Base-by-base conservation (phyloP, 2,329 filamentous ascomycete species). In the Botrytis tulipae region DNA sequence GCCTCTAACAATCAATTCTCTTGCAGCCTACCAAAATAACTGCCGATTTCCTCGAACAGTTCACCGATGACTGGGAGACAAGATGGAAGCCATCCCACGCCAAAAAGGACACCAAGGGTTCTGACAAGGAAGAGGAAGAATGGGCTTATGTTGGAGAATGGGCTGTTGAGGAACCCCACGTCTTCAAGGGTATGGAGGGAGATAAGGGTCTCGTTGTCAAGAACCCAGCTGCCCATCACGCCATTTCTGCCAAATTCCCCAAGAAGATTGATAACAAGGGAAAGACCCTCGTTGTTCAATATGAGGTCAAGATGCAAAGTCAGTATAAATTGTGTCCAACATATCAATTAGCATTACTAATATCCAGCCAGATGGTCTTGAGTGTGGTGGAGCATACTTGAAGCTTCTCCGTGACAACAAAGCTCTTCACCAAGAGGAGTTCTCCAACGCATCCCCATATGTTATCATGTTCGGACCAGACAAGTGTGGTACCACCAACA, bases 401-500 rank as follows among this genome's bases (percentile, higher is more conserved):
- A 99, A 99, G 92, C 93, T 99, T 79, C 93, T 99, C 79, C 93
- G 97, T 80, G 95, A 99, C 83, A 98, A 96, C 89, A 95, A 95
- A 88, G 92, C 93, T 83, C 94, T 99, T 80, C 94, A 97, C 87
- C 90, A 93, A 81, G 95, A 98, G 78, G 96, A 99, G 87, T 99
- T 99, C 88, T 94, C 93, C 84, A 98, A 99, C 86, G 90, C 92
- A 76, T 97, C 95, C 61, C 96, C 96, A 67, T 99, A 99, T 83
- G 93, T 99, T 79, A 97, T 99, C 89, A 99, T 99, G 96, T 99
- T 99, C 83, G 96, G 96, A 79, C 96, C 96, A 80, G 96, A 99
- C 88, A 98, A 98, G 92, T 99, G 96, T 84, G 96, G 96, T 84
- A 90, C 94, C 83, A 98, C 94, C 84, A 99, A 99, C 92, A 98